Evolutionary conservation across 768 basidiomycete species (phyloP).

Genomic region (Hortiboletus flavorubellus): DNA sequence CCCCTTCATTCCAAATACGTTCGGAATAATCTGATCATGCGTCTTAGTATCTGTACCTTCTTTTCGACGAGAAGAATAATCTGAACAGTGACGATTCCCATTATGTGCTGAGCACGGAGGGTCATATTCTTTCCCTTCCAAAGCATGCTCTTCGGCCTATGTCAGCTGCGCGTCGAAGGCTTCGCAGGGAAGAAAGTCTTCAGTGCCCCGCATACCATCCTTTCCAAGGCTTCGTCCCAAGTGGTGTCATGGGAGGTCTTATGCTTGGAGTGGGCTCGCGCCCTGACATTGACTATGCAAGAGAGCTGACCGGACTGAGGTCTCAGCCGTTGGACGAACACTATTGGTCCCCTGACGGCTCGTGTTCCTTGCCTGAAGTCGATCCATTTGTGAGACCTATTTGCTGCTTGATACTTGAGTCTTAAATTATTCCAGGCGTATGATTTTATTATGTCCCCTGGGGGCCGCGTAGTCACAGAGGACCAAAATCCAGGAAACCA

Average conservation of each 20-base stretch:
- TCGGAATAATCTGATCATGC: conserved; percentile 1
- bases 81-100: conserved; percentile 76
- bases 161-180: conserved; percentile 55
- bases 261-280: conserved; percentile 68
- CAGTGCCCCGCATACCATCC: conserved; percentile 74
- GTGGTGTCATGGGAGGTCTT: conserved; percentile 44
- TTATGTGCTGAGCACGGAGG: conserved; percentile 94
- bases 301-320: conserved; percentile 58
- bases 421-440: conserved; percentile 51
- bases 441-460: conserved; percentile 73
- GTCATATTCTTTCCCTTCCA: conserved; percentile 77
- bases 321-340: conserved; percentile 48
- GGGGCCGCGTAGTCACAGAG: conserved; percentile 52
- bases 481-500: conserved; percentile 65
- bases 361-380: conserved; percentile 68
- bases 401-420: conserved; percentile 1
- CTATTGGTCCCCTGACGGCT: conserved; percentile 67
- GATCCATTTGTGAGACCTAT: conserved; percentile 59
- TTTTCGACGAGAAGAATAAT: conserved; percentile 84
- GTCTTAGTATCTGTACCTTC: conserved; percentile 80
- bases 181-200: conserved; percentile 60
- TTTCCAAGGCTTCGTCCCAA: conserved; percentile 31
- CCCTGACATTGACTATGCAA: conserved; percentile 76
- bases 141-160: conserved; percentile 50
- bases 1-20: background rate